Percentiles rank a stretch among this genome's conserved stretches.
Conservation (phyloP, 1,284 basidiomycete genomes). For the Laetiporus sulphureus region DNA sequence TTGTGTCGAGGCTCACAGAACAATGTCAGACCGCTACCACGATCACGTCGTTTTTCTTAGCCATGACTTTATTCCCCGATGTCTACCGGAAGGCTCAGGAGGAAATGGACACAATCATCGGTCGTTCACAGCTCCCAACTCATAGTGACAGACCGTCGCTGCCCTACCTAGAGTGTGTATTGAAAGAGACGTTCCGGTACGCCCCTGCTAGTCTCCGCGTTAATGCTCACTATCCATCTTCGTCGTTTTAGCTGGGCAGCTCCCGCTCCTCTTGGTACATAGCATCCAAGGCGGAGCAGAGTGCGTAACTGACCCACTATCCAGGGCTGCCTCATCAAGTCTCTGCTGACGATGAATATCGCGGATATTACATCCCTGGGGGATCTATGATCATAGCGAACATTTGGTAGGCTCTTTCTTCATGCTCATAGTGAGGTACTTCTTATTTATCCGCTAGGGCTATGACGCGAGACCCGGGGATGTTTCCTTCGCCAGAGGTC, state of each 20-base stretch:
- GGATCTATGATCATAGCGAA: slow-evolving; percentile 41
- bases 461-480: slow-evolving; percentile 9
- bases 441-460: slow-evolving; percentile 11
- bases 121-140: slow-evolving; percentile 11
- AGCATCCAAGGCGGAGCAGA: not conserved
- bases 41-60: slow-evolving; percentile 1
- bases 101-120: slow-evolving; percentile 1
- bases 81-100: slow-evolving; percentile 11
- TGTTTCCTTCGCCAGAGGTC: slow-evolving; percentile 15
- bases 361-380: slow-evolving; percentile 38
- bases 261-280: not conserved
- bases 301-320: not conserved
- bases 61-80: slow-evolving; percentile 2
- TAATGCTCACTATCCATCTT: not conserved
- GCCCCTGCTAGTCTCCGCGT: not conserved
- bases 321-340: slow-evolving; percentile 43
- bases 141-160: slow-evolving; percentile 16
- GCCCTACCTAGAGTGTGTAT: slow-evolving; percentile 29
- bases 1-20: not conserved
- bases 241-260: not conserved
- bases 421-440: slow-evolving; percentile 13
- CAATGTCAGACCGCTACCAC: not conserved
- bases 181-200: slow-evolving; percentile 24
- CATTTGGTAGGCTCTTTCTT: slow-evolving; percentile 31
- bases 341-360: slow-evolving; percentile 43